phyloP scores from a whole-genome alignment of 2,329 filamentous ascomycete genomes.

The Hymenoscyphus scutula region DNA sequence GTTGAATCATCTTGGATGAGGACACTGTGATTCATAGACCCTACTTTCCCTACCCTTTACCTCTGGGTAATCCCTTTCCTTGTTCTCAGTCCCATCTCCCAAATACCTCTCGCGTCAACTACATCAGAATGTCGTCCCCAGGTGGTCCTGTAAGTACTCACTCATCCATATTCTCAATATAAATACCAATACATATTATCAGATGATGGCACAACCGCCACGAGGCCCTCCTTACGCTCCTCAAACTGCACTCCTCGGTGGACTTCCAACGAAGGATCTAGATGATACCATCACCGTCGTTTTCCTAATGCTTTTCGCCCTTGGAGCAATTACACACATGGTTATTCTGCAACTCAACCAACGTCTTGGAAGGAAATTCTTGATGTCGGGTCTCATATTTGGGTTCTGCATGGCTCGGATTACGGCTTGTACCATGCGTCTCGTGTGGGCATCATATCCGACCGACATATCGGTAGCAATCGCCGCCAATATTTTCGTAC shows the following conservation, averaged over 20 bases:
- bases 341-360: conserved; percentile 54
- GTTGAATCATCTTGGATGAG: too few species aligned
- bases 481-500: conserved; percentile 29
- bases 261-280: conserved; percentile 53
- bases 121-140: too few species aligned
- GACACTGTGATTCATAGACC: too few species aligned
- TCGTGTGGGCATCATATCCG: conserved; percentile 57
- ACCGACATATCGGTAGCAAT: conserved; percentile 26
- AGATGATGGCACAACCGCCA: neutral
- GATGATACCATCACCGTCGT: conserved; percentile 66
- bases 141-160: neutral
- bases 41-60: too few species aligned
- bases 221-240: conserved; percentile 32
- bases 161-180: neutral
- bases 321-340: conserved; percentile 56
- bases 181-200: neutral
- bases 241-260: conserved; percentile 51
- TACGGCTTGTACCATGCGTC: conserved; percentile 42
- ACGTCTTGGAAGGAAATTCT: conserved; percentile 53
- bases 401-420: conserved; percentile 49
- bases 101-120: too few species aligned
- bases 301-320: conserved; percentile 57
- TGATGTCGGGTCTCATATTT: conserved; percentile 57
- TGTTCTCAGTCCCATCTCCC: too few species aligned
- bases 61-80: too few species aligned